Evolutionary conservation across 1,139 yeast species (phyloP), one percentile per base, ranked within the genome.

Genomic region (Magnusiomyces fungicola): DNA sequence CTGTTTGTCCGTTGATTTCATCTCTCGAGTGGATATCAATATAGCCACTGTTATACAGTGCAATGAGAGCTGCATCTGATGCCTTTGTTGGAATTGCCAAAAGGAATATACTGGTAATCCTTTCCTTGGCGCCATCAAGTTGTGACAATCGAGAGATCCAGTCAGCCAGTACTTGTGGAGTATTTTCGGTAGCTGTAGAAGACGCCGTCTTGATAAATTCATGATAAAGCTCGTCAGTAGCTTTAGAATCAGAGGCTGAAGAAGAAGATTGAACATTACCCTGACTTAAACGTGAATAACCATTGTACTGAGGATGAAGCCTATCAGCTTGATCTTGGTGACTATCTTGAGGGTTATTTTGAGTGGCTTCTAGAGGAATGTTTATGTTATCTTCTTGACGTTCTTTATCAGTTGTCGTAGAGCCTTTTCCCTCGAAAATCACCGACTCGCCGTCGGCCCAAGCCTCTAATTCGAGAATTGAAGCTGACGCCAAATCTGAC

Each of bases 401-500:
- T 12, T 14, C 23, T 12, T 16, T 27, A 4, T 49, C 47, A 21
- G 38, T 41, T 16, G 42, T 22, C 10, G 43, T 23, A 18, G 49
- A 5, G 24, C 55, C 44, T n/a, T 52, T 55, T 21, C 56, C 56
- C 41, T 66, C 71, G 49, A 62, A 64, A 27, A 66, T 60, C 34
- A 68, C 65, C 22, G 58, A 53, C 46, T 83, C 95, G 29, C 95
- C 95, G 58, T 87, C 94, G 58, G 85, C 80, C 56, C 85, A 79
- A 2, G 95, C 86, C 65, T 92, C 96, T 45, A 92, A 71, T 59
- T 92, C 96, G 65, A 90, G 75, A 44, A 90, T 69, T 14, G 87
- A 78, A 52, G 79, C 79, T 2, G 87, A 84, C 16, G 87, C 92
- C 52, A 80, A 69, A 65, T 92, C 98, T 63, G 92, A 85, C 61